Evolutionary conservation across 495 filamentous ascomycete genomes (phyloP), one percentile per base, ranked within the genome.

Genomic region (Aspergillus avenaceus): DNA sequence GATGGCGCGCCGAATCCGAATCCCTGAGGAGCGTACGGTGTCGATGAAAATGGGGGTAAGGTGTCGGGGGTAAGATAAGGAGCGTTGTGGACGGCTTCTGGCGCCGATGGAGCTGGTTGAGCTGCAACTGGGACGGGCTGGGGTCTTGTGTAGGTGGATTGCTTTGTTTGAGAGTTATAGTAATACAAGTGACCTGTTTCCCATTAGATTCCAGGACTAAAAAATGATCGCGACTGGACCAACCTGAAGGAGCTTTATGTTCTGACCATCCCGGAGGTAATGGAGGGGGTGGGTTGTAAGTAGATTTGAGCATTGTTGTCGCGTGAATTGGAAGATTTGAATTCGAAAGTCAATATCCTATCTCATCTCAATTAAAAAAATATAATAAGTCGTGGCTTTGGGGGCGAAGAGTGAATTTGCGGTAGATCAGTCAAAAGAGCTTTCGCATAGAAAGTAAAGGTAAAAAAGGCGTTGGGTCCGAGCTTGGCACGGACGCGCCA

Each of bases 261-360:
- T 95, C 88, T 22, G 88, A 89, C 91, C 91, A 97, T 19, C 88
- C 92, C 19, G 83, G 77, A 7, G 84, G 84, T 3, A 96, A 72
- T 14, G 87, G 83, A 41, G 76, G 73, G 26, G 71, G 70, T 14
- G 71, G 53, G 21, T 52, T 60, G 49, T 76, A 71, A 25, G 73
- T 74, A 1, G 73, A 76, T 45, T 61, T 74, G 11, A 76, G 61
- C 70, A 76, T 74, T 24, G 18, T 61, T 3, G 23, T 29, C 19
- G 25, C 44, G 23, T 34, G 32, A 31, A 19, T 27, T 12, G 6
- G 25, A 31, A 7, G 41, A 5, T 22, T 9, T 11, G 23, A 21
- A 19, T n/a, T 9, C 23, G 8, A 41, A n/a, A n/a, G n/a, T n/a
- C n/a, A n/a, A n/a, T n/a, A n/a, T n/a, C n/a, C n/a, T n/a, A n/a